A percentile compares a stretch with the other conserved stretches of the same genome.
These are phyloP conservation scores for Naganishia sp. DNA, from an alignment of 1,284 basidiomycete genomes.

Conservation along the genomic window DNA sequence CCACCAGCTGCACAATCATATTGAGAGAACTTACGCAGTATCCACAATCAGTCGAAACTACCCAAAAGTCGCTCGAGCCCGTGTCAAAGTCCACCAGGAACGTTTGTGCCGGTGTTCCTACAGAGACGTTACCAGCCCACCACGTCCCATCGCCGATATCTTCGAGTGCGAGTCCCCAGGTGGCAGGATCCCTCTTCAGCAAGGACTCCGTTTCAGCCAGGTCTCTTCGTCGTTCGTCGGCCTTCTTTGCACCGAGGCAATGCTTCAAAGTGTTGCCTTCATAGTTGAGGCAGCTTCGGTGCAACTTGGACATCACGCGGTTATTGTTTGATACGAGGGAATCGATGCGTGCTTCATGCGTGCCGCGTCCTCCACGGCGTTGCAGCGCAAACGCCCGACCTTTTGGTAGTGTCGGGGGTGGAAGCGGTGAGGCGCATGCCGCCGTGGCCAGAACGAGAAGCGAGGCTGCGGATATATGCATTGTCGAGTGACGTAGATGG, in stretches of 20 bases:
- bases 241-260: neutral
- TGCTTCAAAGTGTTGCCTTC: slow-evolving; percentile 20
- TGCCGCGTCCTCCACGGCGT: slow-evolving; percentile 14
- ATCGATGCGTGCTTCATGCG: slow-evolving; percentile 5
- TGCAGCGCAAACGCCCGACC: slow-evolving; percentile 2
- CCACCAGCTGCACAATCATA: neutral
- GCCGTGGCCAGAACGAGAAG: slow-evolving; percentile 1
- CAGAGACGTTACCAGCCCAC: slow-evolving; percentile 26
- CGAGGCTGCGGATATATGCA: neutral
- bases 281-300: slow-evolving; percentile 17
- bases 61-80: slow-evolving; percentile 25
- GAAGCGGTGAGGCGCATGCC: slow-evolving; percentile 11
- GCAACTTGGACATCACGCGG: slow-evolving; percentile 7
- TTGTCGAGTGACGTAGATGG: neutral
- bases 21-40: slow-evolving; percentile 12
- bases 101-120: slow-evolving; percentile 24
- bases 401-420: neutral
- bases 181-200: slow-evolving; percentile 2
- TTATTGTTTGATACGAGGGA: slow-evolving; percentile 5
- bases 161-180: neutral
- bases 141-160: slow-evolving; percentile 17
- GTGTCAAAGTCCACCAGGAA: slow-evolving; percentile 31
- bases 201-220: neutral
- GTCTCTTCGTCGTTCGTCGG: slow-evolving; percentile 8
- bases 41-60: slow-evolving; percentile 12